Evolutionary conservation across 495 filamentous ascomycete genomes (phyloP), one percentile per base, ranked within the genome.

Genomic region (Penicillium egyptiacum): DNA sequence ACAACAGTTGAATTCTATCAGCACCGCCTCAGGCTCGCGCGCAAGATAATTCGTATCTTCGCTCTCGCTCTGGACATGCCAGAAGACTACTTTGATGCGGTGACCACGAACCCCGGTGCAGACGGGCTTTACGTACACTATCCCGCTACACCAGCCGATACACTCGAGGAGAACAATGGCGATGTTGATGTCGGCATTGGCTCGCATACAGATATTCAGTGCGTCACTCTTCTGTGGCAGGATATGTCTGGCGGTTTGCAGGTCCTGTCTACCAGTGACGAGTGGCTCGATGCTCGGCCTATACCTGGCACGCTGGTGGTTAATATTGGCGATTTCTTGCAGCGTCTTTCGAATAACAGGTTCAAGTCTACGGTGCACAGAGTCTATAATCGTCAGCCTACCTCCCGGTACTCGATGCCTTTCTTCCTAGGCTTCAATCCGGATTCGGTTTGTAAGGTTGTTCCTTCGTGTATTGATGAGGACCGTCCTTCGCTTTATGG

Each of bases 301-400:
- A 70, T 85, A 20, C 62, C 77, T 41, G 83, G 82, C 14, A 82
- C 83, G 0, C 66, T 85, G 12, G 85, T 87, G 4, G 83, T 89
- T 33, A 88, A 88, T 66, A 82, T 89, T 53, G 85, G 83, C 0
- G 85, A 87, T 61, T 83, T 85, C 60, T 72, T 88, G 72, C 80
- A 83, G 75, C 71, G 83, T 10, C 74, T 85, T 49, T 85, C 80
- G 25, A 88, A 87, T 59, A 80, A 83, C 62, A 65, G 70, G 50
- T 84, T 85, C 57, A 81, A 79, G 60, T 83, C 79, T 8, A 86
- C 82, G 0, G 77, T 86, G 45, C 83, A 85, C 61, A 70, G 83
- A 14, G 83, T 85, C 17, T 78, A 71, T 66, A 85, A 80, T 50
- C 65, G 70, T 12, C 71, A 70, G 49, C 65, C 44, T n/a, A 67